These are phyloP conservation scores for Coemansia sp. DNA, from an alignment of 192 early-diverging fungal genomes.

Conservation along the genomic window DNA sequence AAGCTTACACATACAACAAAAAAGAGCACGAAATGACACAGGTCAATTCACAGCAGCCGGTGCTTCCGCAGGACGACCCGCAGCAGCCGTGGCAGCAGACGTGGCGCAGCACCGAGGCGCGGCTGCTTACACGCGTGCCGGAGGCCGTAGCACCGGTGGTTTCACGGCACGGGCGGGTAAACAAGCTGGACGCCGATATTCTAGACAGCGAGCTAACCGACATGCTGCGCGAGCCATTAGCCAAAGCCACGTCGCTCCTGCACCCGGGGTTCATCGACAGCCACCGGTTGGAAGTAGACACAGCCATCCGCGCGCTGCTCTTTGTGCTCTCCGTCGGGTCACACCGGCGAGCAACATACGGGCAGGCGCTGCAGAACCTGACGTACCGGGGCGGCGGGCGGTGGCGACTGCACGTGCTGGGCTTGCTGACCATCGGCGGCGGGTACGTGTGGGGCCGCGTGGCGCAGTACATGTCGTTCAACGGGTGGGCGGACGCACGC, in stretches of 20 bases:
- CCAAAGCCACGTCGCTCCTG: slow-evolving; percentile 62
- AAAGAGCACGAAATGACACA: not conserved
- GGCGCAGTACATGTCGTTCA: slow-evolving; percentile 58
- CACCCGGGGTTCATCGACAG: slow-evolving; percentile 55
- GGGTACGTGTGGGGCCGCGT: slow-evolving; percentile 66
- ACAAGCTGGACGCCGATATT: slow-evolving; percentile 81
- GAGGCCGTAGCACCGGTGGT: slow-evolving; percentile 57
- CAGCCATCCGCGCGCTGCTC: slow-evolving; percentile 64
- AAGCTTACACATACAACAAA: too few relatives aligned
- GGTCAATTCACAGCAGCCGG: slow-evolving; percentile 8
- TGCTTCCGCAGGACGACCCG: slow-evolving; percentile 21
- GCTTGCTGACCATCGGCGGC: slow-evolving; percentile 66
- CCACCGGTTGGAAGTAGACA: slow-evolving; percentile 71
- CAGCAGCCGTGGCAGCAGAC: slow-evolving; percentile 37
- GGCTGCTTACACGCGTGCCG: slow-evolving; percentile 64
- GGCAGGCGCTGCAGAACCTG: slow-evolving; percentile 80
- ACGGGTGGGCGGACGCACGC: slow-evolving; percentile 72
- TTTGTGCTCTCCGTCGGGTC: slow-evolving; percentile 75
- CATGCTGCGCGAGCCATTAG: slow-evolving; percentile 76
- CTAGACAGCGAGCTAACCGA: slow-evolving; percentile 74
- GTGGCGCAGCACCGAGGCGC: slow-evolving; percentile 38
- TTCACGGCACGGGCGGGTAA: slow-evolving; percentile 58
- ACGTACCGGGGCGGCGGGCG: slow-evolving; percentile 78
- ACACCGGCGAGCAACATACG: slow-evolving; percentile 71
- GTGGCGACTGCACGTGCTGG: slow-evolving; percentile 30